phyloP scores from a whole-genome alignment of 805 yeast genomes.

The Trichomonascus vanleenenianus region DNA sequence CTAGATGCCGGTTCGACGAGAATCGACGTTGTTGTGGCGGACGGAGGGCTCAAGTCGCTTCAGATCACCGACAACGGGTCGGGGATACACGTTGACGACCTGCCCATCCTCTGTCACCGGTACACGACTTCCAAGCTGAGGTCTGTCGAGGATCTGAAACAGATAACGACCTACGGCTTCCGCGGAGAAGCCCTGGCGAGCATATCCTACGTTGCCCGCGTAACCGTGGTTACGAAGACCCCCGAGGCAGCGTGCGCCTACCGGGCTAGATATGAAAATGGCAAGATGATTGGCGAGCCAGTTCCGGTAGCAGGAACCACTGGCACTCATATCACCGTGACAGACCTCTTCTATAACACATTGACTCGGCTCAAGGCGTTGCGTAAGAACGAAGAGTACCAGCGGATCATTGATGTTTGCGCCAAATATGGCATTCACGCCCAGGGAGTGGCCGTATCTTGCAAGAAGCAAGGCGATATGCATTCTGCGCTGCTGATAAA shows the following conservation, averaged over 20 bases:
- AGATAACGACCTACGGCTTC: slow-evolving; percentile 80
- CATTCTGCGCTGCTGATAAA: slow-evolving; percentile 58
- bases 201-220: slow-evolving; percentile 80
- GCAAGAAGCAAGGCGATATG: slow-evolving; percentile 73
- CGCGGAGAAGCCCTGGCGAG: slow-evolving; percentile 96
- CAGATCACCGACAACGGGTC: slow-evolving; percentile 86
- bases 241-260: slow-evolving; percentile 57
- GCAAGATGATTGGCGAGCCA: slow-evolving; percentile 50
- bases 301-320: slow-evolving; percentile 75
- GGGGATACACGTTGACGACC: slow-evolving; percentile 65
- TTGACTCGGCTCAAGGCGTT: slow-evolving; percentile 70
- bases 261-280: slow-evolving; percentile 49
- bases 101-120: slow-evolving; percentile 76
- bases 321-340: slow-evolving; percentile 82
- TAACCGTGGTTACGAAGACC: slow-evolving; percentile 73
- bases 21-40: slow-evolving; percentile 76
- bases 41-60: slow-evolving; percentile 82
- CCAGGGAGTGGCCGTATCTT: slow-evolving; percentile 59
- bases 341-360: slow-evolving; percentile 82
- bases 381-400: slow-evolving; percentile 50
- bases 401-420: slow-evolving; percentile 70
- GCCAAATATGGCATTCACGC: slow-evolving; percentile 79
- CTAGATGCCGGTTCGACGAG: slow-evolving; percentile 75
- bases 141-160: slow-evolving; percentile 64
- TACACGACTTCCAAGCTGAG: slow-evolving; percentile 84